Base-by-base conservation (phyloP, 148 eudicot genomes). In the Beta vulgaris region DNA sequence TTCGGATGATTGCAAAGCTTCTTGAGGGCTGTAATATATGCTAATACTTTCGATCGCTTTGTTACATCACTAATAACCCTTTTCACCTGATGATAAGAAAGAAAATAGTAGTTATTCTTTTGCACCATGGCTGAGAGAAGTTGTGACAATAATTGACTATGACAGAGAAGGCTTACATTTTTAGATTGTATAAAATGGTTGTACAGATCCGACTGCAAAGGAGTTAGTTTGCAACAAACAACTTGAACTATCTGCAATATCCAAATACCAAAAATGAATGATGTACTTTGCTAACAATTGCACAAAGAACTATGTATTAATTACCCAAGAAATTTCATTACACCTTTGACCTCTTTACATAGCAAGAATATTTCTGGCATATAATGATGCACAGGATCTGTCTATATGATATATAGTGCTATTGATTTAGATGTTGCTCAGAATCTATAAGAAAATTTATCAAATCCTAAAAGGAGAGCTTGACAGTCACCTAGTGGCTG, bases 1-100 rank as follows among this genome's bases (percentile, higher is more conserved):
- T 96, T 96, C 57, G 99, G 99, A 76, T 96, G 99, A 79, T 96
- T 96, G 91, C 99, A 96, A 65, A 96, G 98, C 88, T 96, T 96
- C 88, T 96, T 96, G 42, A 96, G 88, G 73, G 90, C 98, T 73
- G 99, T 96, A 80, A 96, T 96, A 62, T 89, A 96, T 73, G 98
- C 97, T 85, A 96, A 82, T 57, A 96, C 89, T 76, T 89, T 92
- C 46, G 98, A 81, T 67, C 84, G 87, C 84, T 89, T 92, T 72
- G 85, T 71, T 80, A 90, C 94, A 86, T 89, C 99, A 62, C 76
- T 80, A 68, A 96, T 84, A 39, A 84, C 99, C 66, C 82, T 82
- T 86, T 91, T 92, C 21, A 96, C 93, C 99, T 96, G 83, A 64
- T 82, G 29, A 76, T 40, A 68, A 37, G 32, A 55, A 77, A 61